phyloP scores from a whole-genome alignment of 768 basidiomycete genomes.

The Suillus americanus region DNA sequence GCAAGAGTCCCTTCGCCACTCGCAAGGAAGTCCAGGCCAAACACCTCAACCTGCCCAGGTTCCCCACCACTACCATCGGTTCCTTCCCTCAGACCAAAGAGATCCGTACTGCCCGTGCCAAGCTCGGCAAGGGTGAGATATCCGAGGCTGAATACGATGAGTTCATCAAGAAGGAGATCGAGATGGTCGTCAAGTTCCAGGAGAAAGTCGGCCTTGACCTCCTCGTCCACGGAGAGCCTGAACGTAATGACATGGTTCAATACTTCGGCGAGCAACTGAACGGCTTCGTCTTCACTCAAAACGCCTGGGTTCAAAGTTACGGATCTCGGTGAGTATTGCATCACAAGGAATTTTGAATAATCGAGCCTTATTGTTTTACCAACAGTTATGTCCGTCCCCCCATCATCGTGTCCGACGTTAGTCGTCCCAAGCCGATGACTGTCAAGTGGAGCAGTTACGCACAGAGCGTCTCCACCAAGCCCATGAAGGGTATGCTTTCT shows the following conservation, averaged over 20 bases:
- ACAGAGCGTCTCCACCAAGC: constrained; percentile 87
- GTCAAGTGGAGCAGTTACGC: constrained; percentile 97
- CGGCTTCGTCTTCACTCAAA: constrained; percentile 98
- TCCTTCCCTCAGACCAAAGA: constrained; percentile 99
- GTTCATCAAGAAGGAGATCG: constrained; percentile 98
- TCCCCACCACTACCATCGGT: constrained; percentile 98
- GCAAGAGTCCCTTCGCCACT: constrained; percentile 84
- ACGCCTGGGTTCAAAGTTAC: constrained; percentile 99
- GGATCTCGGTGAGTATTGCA: constrained; percentile 77
- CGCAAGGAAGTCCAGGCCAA: constrained; percentile 89
- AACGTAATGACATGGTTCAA: constrained; percentile 99
- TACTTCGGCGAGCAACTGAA: constrained; percentile 97
- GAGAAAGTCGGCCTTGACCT: constrained; percentile 95
- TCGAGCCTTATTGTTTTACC: constrained; percentile 11
- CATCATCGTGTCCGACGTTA: constrained; percentile 97
- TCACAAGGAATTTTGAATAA: constrained; percentile 6
- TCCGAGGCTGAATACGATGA: constrained; percentile 86
- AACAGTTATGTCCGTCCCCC: constrained; percentile 93
- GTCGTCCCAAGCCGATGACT: constrained; percentile 89
- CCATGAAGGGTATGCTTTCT: constrained; percentile 99
- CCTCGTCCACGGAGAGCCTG: constrained; percentile 97
- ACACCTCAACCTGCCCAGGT: constrained; percentile 88
- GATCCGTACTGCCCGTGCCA: constrained; percentile 95
- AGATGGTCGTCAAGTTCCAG: constrained; percentile 93
- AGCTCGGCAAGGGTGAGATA: constrained; percentile 89